Evolutionary conservation across 1,284 basidiomycete genomes (phyloP).

Genomic region (Apiotrichum sp.): DNA sequence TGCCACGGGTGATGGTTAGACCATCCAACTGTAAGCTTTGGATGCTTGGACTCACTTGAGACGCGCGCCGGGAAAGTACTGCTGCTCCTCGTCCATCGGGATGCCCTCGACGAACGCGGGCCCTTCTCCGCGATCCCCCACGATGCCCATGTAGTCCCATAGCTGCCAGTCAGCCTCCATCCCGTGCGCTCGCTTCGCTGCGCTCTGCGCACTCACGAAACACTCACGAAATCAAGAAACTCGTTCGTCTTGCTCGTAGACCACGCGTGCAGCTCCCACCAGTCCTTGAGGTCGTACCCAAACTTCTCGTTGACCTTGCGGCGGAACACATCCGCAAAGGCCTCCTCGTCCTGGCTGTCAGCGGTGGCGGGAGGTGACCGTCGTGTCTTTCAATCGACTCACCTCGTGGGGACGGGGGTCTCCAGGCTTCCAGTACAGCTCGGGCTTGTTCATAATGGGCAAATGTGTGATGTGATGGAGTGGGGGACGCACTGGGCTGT

Average conservation of each 20-base stretch:
- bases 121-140: conserved; percentile 17
- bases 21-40: too few species aligned
- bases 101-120: conserved; percentile 15
- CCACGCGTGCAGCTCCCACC: conserved; percentile 19
- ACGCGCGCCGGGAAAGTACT: conserved; percentile 12
- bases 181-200: neutral
- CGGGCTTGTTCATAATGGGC: conserved; percentile 1
- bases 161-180: neutral
- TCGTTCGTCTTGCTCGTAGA: conserved; percentile 8
- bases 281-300: conserved; percentile 13
- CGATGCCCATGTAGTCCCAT: conserved; percentile 14
- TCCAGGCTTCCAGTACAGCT: conserved; percentile 20
- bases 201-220: neutral
- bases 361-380: neutral
- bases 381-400: neutral
- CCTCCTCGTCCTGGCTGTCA: conserved; percentile 14
- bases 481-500: too few species aligned
- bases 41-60: conserved; percentile 10
- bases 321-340: conserved; percentile 16
- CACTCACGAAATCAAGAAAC: conserved; percentile 12
- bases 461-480: too few species aligned
- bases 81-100: conserved; percentile 18
- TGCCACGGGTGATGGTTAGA: too few species aligned
- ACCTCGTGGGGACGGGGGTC: conserved; percentile 15
- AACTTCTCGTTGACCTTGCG: conserved; percentile 12